Base-by-base conservation (phyloP, 1,139 yeast genomes). In the Protomyces gravidus region DNA sequence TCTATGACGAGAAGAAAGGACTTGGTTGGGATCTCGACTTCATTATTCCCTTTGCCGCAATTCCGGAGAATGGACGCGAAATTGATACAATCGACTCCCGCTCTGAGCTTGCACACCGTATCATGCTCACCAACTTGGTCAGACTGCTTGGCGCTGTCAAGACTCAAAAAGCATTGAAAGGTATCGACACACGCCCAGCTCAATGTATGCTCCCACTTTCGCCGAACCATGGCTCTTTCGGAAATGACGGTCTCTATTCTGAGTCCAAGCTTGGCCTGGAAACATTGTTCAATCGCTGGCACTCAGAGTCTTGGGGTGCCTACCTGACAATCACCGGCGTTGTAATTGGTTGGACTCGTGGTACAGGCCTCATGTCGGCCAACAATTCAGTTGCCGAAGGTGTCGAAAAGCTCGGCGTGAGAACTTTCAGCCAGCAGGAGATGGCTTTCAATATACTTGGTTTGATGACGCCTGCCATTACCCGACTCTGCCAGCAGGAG, bases 271-370 rank as follows among this genome's bases (percentile, higher is more conserved):
- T 92, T 64, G 88, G 95, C 55, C 80, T 92, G 68, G 98, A 92
- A 78, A 90, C 97, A 39, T 79, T 92, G 73, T 89, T 92, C 83
- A 90, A 90, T 85, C 87, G 97, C 81, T 92, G 98, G 98, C 81
- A 85, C 75, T 90, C 97, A 55, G 98, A 92, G 80, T 88, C 90
- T 64, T 92, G 98, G 98, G 85, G 85, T 59, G 79, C 87, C 67
- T 94, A 88, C 78, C 84, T 92, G 76, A 92, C 97, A 64, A 80
- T 92, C 65, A 90, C 97, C 76, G 98, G 98, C 80, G 97, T 97
- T 59, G 82, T 92, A 67, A 92, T 92, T 75, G 98, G 98, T 72
- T 92, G 98, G 98, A 92, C 98, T 65, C 89, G 98, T 82, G 98
- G 98, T 76, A 92, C 98, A 65, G 98, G 98, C 72, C 84, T 92